These are phyloP conservation scores for Euphrasia confusa DNA, from an alignment of 257 asterid species.

Conservation along the genomic window DNA sequence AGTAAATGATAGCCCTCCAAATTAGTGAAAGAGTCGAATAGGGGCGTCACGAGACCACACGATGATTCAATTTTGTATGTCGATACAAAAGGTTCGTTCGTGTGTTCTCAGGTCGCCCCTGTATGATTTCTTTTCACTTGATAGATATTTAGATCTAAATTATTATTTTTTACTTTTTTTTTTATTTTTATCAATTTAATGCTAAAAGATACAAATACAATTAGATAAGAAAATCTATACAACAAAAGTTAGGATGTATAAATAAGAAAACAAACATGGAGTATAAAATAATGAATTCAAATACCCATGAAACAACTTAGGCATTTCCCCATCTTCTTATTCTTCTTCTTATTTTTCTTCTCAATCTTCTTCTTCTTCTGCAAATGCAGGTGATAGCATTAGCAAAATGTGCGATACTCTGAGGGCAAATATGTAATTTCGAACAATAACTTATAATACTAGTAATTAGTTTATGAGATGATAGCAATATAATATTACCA, in stretches of 20 bases:
- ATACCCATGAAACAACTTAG: conserved; percentile 32
- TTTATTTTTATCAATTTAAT: too few species aligned
- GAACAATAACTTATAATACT: neutral
- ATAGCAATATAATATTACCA: conserved; percentile 21
- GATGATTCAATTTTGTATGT: neutral
- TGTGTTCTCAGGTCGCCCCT: conserved; percentile 39
- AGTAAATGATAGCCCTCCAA: neutral
- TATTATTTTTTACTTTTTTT: too few species aligned
- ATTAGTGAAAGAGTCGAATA: conserved; percentile 18
- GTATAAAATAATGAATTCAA: conserved; percentile 10
- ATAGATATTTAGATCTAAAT: too few species aligned
- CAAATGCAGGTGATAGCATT: neutral
- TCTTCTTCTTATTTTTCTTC: conserved; percentile 18
- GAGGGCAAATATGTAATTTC: neutral
- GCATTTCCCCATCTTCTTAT: conserved; percentile 22
- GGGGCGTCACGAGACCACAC: conserved; percentile 35
- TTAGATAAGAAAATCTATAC: too few species aligned
- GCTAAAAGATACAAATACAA: too few species aligned
- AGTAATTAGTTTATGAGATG: neutral
- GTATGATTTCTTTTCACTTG: conserved; percentile 10
- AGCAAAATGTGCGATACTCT: too few species aligned
- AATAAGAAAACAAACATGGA: too few species aligned
- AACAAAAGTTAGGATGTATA: neutral
- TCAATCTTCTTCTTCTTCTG: neutral
- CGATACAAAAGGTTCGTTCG: neutral